These are phyloP conservation scores for Phytophthora multivora DNA, from an alignment of 352 stramenopile genomes.

Conservation along the genomic window DNA sequence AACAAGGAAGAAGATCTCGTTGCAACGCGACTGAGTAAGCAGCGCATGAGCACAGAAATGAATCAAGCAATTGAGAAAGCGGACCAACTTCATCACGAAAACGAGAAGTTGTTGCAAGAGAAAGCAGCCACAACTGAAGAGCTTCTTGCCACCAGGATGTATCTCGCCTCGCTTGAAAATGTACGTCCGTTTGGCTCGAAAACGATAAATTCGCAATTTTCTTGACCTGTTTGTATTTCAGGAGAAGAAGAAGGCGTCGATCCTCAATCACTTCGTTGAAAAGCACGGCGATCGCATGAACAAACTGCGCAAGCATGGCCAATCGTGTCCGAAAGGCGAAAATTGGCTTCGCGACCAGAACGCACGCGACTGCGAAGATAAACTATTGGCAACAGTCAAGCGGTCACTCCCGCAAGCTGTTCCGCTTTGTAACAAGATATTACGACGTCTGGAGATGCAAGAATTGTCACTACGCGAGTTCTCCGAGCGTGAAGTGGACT, in stretches of 20 bases:
- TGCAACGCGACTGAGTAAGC: constrained; percentile 51
- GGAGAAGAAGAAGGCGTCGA: constrained; percentile 75
- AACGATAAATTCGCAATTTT: neutral
- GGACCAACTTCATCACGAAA: constrained; percentile 62
- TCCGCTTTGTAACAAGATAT: constrained; percentile 68
- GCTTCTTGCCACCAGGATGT: constrained; percentile 69
- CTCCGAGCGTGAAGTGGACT: constrained; percentile 77
- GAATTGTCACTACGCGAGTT: constrained; percentile 76
- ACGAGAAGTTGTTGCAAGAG: constrained; percentile 65
- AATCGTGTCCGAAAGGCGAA: constrained; percentile 8
- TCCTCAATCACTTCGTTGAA: constrained; percentile 79
- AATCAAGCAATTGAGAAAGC: constrained; percentile 61
- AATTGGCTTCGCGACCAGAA: constrained; percentile 49
- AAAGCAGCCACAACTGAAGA: constrained; percentile 68
- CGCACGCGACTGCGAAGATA: constrained; percentile 58
- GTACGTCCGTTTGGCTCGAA: constrained; percentile 18
- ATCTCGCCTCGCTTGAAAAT: constrained; percentile 69
- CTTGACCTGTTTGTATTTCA: constrained; percentile 9
- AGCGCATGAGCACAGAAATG: constrained; percentile 60
- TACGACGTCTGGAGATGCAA: constrained; percentile 73
- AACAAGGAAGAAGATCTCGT: constrained; percentile 62
- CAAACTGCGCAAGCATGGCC: constrained; percentile 33
- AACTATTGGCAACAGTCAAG: constrained; percentile 61
- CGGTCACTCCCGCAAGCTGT: constrained; percentile 67
- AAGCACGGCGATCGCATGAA: constrained; percentile 82